A percentile compares a stretch with the other conserved stretches of the same genome.
Evolutionary conservation across 1,284 basidiomycete species (phyloP).

Genomic region (Irpex lacteus): DNA sequence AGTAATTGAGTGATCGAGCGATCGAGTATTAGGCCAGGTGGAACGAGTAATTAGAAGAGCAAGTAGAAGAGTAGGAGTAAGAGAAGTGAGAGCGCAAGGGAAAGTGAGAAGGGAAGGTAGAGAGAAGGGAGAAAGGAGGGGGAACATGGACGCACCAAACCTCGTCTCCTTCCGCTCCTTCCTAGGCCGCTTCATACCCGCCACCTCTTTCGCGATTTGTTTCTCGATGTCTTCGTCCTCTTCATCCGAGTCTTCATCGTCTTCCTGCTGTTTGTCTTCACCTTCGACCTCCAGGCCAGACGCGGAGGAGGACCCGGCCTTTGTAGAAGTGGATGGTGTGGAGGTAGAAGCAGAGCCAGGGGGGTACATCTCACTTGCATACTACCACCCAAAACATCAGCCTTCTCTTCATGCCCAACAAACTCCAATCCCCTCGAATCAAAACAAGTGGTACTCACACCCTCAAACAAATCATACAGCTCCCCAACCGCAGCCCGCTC

Average conservation of each 20-base stretch:
- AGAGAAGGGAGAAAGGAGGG: too few relatives aligned
- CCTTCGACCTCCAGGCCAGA: too few relatives aligned
- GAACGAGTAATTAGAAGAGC: too few relatives aligned
- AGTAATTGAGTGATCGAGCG: too few relatives aligned
- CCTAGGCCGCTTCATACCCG: constrained; percentile 63
- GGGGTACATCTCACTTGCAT: constrained; percentile 72
- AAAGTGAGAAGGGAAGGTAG: too few relatives aligned
- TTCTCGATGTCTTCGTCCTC: constrained; percentile 56
- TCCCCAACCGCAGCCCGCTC: constrained; percentile 75
- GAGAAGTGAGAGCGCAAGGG: too few relatives aligned
- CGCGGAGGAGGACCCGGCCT: too few relatives aligned
- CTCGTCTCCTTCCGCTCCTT: constrained; percentile 55
- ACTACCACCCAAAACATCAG: constrained; percentile 34
- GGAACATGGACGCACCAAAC: constrained; percentile 50
- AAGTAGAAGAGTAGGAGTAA: too few relatives aligned
- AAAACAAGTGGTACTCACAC: constrained; percentile 43
- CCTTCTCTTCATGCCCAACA: not conserved
- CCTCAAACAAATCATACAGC: constrained; percentile 74
- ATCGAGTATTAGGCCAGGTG: too few relatives aligned
- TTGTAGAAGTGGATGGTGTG: too few relatives aligned
- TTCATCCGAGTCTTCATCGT: constrained; percentile 29
- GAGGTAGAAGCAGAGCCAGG: too few relatives aligned
- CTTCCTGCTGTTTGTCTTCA: too few relatives aligned
- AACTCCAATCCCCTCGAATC: not conserved
- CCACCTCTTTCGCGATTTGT: constrained; percentile 68